Conservation (phyloP, 2,329 filamentous ascomycete species). For the Chrysoporthe puriensis region DNA sequence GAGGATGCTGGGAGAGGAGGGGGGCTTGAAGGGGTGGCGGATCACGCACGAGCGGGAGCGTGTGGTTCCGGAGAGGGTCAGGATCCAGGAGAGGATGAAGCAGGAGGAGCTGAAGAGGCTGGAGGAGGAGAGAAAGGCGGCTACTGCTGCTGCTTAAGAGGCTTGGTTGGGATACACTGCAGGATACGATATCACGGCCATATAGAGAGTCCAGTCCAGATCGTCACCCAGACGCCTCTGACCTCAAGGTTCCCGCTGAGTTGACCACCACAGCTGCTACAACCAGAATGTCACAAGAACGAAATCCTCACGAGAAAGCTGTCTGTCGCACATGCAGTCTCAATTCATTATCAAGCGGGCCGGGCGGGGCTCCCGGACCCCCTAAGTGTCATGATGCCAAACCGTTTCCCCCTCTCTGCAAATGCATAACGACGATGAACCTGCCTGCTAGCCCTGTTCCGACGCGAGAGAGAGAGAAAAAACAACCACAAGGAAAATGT, state of each 20-base stretch:
- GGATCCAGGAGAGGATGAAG: conserved; percentile 55
- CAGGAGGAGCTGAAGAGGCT: conserved; percentile 52
- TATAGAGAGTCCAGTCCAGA: too few species aligned
- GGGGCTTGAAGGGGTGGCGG: conserved; percentile 53
- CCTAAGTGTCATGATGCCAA: conserved; percentile 11
- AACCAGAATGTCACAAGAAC: too few species aligned
- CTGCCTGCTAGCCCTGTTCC: conserved; percentile 12
- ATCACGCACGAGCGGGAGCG: conserved; percentile 52
- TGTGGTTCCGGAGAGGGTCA: conserved; percentile 54
- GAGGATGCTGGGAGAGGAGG: conserved; percentile 49
- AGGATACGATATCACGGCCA: too few species aligned
- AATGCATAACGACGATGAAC: conserved; percentile 13
- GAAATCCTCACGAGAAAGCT: background rate
- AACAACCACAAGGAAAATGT: background rate
- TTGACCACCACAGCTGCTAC: too few species aligned
- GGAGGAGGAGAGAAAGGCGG: conserved; percentile 32
- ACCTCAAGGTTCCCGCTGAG: too few species aligned
- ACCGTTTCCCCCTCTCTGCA: conserved; percentile 11
- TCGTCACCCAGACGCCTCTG: too few species aligned
- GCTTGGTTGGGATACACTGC: background rate
- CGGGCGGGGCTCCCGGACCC: background rate
- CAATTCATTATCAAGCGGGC: background rate
- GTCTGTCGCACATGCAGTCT: background rate
- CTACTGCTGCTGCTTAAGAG: conserved; percentile 13
- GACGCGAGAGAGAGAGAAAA: background rate